These are phyloP conservation scores for Candida tibetensis DNA, from an alignment of 805 yeast genomes.

Conservation along the genomic window DNA sequence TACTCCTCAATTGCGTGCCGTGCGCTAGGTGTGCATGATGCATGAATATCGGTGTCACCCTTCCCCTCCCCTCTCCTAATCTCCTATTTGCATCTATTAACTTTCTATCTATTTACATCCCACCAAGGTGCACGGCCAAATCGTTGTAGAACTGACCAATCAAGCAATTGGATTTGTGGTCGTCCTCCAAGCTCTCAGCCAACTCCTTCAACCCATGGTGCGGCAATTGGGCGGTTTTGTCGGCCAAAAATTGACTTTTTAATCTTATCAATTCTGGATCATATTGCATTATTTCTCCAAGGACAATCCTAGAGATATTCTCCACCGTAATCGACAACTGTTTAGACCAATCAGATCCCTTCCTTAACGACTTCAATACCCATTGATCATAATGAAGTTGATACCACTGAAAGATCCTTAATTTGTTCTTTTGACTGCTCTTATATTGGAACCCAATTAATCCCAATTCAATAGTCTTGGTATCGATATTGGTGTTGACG, in stretches of 20 bases:
- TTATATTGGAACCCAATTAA: conserved; percentile 52
- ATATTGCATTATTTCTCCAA: conserved; percentile 39
- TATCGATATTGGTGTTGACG: conserved; percentile 54
- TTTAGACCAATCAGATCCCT: conserved; percentile 44
- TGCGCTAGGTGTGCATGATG: no score
- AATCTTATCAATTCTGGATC: conserved; percentile 25
- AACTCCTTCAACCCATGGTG: conserved; percentile 34
- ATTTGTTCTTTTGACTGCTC: conserved; percentile 24
- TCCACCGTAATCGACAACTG: conserved; percentile 45
- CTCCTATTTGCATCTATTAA: no score
- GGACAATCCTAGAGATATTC: conserved; percentile 40
- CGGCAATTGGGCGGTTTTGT: conserved; percentile 32
- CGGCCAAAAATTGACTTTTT: conserved; percentile 28
- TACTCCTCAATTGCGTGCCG: no score
- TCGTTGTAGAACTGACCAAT: conserved; percentile 15
- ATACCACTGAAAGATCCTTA: conserved; percentile 57
- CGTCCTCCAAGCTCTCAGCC: conserved; percentile 19
- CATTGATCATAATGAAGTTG: conserved; percentile 50
- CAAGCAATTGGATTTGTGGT: conserved; percentile 17
- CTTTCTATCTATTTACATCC: conserved; percentile 9
- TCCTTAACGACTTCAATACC: conserved; percentile 45
- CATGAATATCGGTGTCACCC: no score
- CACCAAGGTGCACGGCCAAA: conserved; percentile 2
- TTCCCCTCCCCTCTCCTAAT: no score
- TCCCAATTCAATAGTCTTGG: conserved; percentile 52